A percentile compares a stretch with the other conserved stretches of the same genome.
Evolutionary conservation across 208 protist species (phyloP).

Genomic region (Jaenimonas drosophilae): DNA sequence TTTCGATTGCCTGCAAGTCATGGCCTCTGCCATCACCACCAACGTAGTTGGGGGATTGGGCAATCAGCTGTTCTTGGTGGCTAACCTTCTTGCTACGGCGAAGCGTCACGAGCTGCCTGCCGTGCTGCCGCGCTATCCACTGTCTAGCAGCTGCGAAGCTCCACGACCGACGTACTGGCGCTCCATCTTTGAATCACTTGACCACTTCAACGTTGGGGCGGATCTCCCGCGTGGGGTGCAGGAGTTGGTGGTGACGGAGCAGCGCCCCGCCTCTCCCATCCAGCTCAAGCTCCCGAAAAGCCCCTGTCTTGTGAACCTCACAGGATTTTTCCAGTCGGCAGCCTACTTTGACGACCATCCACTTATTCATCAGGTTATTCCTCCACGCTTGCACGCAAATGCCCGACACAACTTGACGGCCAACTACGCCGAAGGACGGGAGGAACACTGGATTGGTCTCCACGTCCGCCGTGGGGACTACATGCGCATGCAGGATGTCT

Average conservation of each 20-base stretch:
- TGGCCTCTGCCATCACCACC: slow-evolving; percentile 31
- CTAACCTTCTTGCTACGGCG: slow-evolving; percentile 65
- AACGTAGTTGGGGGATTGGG: slow-evolving; percentile 79
- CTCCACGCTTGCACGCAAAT: slow-evolving; percentile 10
- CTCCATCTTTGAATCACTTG: slow-evolving; percentile 45
- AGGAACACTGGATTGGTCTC: slow-evolving; percentile 37
- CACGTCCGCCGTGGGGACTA: slow-evolving; percentile 82
- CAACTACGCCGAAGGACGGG: slow-evolving; percentile 16
- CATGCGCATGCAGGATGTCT: slow-evolving; percentile 46
- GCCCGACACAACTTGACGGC: slow-evolving; percentile 18
- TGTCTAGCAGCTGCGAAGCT: slow-evolving; percentile 58
- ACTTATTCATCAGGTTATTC: slow-evolving; percentile 21
- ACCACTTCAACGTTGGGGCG: slow-evolving; percentile 17
- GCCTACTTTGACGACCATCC: slow-evolving; percentile 51
- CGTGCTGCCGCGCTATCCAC: slow-evolving; percentile 18
- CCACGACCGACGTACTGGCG: slow-evolving; percentile 74
- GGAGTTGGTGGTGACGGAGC: slow-evolving; percentile 44
- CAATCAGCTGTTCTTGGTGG: slow-evolving; percentile 81
- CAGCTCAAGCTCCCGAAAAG: slow-evolving; percentile 8
- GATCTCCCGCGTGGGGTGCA: slow-evolving; percentile 5
- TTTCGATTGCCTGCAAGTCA: not conserved
- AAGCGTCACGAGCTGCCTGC: slow-evolving; percentile 29
- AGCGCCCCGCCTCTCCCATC: slow-evolving; percentile 26
- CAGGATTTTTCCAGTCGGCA: slow-evolving; percentile 81
- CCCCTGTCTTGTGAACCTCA: slow-evolving; percentile 40